phyloP scores from a whole-genome alignment of 306 rosid genomes.

The Sicyos baderoa region DNA sequence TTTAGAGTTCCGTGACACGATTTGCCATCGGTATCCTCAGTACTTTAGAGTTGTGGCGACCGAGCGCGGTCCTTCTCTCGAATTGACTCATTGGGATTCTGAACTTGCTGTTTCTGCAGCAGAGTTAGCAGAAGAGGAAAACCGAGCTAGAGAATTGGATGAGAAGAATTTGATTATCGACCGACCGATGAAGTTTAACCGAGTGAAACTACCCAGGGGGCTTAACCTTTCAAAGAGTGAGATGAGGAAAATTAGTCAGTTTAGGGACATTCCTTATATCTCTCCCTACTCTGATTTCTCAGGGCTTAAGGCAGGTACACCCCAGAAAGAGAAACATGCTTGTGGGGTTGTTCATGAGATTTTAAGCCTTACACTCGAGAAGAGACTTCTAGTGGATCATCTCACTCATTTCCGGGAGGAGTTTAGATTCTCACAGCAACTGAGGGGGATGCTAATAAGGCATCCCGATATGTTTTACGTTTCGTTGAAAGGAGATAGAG shows the following conservation, averaged over 20 bases:
- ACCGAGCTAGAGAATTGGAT: constrained; percentile 44
- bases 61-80: constrained; percentile 65
- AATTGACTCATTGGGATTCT: constrained; percentile 87
- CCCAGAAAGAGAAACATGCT: constrained; percentile 77
- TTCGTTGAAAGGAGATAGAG: constrained; percentile 79
- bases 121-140: constrained; percentile 68
- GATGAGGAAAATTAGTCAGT: constrained; percentile 56
- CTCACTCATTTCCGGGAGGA: constrained; percentile 89
- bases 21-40: constrained; percentile 72
- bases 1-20: constrained; percentile 64
- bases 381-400: constrained; percentile 71
- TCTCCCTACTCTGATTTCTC: constrained; percentile 86
- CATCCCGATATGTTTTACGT: constrained; percentile 90
- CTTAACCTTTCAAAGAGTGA: constrained; percentile 74
- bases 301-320: constrained; percentile 43
- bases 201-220: constrained; percentile 69
- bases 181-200: constrained; percentile 60
- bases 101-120: constrained; percentile 84
- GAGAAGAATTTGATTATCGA: constrained; percentile 74
- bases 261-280: constrained; percentile 69
- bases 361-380: constrained; percentile 77
- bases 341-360: constrained; percentile 84
- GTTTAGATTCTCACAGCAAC: constrained; percentile 79
- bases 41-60: constrained; percentile 71
- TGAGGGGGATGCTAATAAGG: constrained; percentile 79